Evolutionary conservation across 257 asterid species (phyloP).

Genomic region (Echium plantagineum): DNA sequence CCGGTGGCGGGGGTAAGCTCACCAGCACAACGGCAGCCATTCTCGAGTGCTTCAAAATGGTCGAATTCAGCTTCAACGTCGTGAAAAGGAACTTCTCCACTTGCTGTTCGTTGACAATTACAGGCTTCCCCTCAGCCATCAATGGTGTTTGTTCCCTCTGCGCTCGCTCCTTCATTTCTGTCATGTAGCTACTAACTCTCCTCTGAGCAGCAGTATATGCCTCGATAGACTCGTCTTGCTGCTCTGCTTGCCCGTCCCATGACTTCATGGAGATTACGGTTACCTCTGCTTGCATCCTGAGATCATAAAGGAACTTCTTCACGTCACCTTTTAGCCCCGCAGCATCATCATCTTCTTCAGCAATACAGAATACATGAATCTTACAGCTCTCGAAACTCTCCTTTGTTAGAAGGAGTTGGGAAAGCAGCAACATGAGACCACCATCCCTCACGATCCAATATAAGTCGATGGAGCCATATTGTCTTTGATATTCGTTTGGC

Average conservation of each 20-base stretch:
- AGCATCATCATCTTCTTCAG: conserved; percentile 93
- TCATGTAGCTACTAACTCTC: conserved; percentile 52
- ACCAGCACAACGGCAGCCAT: conserved; percentile 96
- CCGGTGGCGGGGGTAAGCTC: conserved; percentile 91
- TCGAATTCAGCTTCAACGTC: conserved; percentile 72
- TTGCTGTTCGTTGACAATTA: conserved; percentile 63
- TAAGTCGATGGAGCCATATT: conserved; percentile 83
- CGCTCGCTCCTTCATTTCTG: conserved; percentile 56
- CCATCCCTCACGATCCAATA: conserved; percentile 98
- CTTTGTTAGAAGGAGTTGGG: conserved; percentile 89
- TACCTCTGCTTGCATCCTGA: conserved; percentile 96
- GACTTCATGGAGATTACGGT: conserved; percentile 86
- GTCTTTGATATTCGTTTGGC: conserved; percentile 96
- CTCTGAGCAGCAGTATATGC: conserved; percentile 55
- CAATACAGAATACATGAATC: conserved; percentile 92
- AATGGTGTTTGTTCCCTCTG: conserved; percentile 37
- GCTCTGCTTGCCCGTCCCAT: conserved; percentile 68
- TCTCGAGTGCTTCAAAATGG: conserved; percentile 70
- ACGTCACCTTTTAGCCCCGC: conserved; percentile 85
- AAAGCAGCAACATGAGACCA: conserved; percentile 94
- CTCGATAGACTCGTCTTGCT: conserved; percentile 71
- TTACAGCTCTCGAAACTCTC: conserved; percentile 93
- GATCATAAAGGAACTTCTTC: conserved; percentile 83
- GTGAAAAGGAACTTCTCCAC: conserved; percentile 77
- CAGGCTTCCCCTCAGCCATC: conserved; percentile 75